Percentiles rank a stretch among this genome's conserved stretches.
Conservation (phyloP, 163 green algal species). For the Scenedesmus sp. region DNA sequence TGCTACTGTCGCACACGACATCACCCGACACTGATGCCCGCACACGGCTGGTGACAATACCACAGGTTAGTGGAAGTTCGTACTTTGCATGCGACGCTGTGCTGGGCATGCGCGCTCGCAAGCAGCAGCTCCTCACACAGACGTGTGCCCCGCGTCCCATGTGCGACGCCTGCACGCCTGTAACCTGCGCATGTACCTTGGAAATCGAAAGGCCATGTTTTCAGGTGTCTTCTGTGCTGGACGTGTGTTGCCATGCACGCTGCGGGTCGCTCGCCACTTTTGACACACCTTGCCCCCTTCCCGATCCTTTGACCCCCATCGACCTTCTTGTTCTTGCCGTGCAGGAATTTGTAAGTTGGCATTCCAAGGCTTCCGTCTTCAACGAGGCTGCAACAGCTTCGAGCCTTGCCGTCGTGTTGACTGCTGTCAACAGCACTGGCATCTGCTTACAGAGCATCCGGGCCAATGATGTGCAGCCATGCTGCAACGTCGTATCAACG, state of each 20-base stretch:
- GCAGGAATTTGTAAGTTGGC: not conserved
- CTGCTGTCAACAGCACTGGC: not conserved
- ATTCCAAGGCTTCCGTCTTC: not conserved
- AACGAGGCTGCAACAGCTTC: not conserved
- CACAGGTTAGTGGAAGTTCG: not conserved
- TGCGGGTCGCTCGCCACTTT: not conserved
- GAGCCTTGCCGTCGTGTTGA: not conserved
- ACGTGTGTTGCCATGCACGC: not conserved
- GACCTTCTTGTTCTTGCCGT: not conserved
- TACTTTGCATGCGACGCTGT: not conserved
- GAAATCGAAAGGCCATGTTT: too few relatives aligned
- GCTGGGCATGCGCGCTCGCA: too few relatives aligned
- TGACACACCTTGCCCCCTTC: not conserved
- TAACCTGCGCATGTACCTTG: too few relatives aligned
- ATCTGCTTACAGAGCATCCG: not conserved
- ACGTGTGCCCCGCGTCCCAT: too few relatives aligned
- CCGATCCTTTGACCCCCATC: not conserved
- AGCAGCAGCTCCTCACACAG: too few relatives aligned
- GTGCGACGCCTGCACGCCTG: too few relatives aligned
- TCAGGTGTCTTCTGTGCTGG: too few relatives aligned
- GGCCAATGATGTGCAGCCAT: not conserved
- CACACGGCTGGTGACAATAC: not conserved
- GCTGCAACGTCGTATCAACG: not conserved
- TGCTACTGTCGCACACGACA: not conserved
- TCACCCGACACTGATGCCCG: not conserved